Evolutionary conservation across 805 yeast species (phyloP), one percentile per base, ranked within the genome.

Genomic region (Teunomyces tritomae): DNA sequence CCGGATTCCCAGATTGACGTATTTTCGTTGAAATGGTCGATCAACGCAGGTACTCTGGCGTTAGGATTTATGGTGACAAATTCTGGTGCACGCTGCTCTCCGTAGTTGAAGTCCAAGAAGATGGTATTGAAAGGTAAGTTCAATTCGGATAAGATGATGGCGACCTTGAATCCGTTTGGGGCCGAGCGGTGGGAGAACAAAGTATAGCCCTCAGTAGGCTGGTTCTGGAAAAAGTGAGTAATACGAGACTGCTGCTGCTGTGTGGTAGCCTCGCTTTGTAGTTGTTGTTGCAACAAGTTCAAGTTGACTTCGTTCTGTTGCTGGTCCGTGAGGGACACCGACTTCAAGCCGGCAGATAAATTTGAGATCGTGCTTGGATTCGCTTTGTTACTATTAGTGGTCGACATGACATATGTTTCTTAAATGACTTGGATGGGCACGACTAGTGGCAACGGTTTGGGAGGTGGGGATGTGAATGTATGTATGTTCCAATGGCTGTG

Each of bases 101-200:
- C 95, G 52, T 77, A 49, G 64, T 86, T 86, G 67, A 91, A 89
- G 68, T 91, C 97, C 47, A 91, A 73, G 57, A 88, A 85, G 47
- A 90, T 82, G 2, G 97, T 89, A 56, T 83, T 82, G 70, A 86
- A 92, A 29, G 80, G 80, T 60, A 85, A 78, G 48, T 86, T 86
- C 56, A 92, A 78, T 66, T 92, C 98, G 49, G 89, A 81, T 49
- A 94, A 73, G 28, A 89, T 85, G 39, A 91, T 89, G 26, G 97
- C 96, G 11, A 92, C 96, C 68, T 94, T 92, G 76, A 89, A 91
- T 1, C 97, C 97, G 67, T 91, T 91, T 26, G 97, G 97, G 1
- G 97, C 97, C 3, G 92, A 85, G 56, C 95, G 58, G 61, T 85
- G 82, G 68, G 96, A 59, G 80, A 87, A 89, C 41, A 91, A 73